Evolutionary conservation across 352 stramenopile species (phyloP).

Genomic region (Phytophthora sp.): DNA sequence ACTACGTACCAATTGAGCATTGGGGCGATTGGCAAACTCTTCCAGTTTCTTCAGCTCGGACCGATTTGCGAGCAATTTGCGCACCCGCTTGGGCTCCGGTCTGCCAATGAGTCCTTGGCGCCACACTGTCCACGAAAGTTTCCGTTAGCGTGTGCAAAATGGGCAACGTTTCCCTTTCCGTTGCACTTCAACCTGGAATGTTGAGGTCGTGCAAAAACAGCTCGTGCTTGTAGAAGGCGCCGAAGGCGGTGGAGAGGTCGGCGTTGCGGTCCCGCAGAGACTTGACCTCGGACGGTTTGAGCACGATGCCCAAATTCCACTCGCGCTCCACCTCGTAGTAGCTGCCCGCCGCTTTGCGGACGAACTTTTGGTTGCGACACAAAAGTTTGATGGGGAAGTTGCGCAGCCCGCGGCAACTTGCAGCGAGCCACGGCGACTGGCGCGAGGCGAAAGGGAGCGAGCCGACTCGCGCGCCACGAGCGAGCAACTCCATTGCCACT

Average conservation of each 20-base stretch:
- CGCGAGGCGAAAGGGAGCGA: not conserved
- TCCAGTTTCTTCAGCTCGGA: conserved; percentile 83
- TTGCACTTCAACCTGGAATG: conserved; percentile 83
- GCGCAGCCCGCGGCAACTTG: conserved; percentile 38
- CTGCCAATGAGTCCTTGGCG: conserved; percentile 75
- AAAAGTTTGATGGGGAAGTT: conserved; percentile 69
- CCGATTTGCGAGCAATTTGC: conserved; percentile 77
- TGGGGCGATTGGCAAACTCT: conserved; percentile 61
- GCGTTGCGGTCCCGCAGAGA: conserved; percentile 67
- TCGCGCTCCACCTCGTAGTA: conserved; percentile 74
- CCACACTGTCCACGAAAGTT: conserved; percentile 56
- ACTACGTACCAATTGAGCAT: conserved; percentile 66
- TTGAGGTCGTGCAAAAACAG: conserved; percentile 80
- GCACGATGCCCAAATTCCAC: conserved; percentile 73
- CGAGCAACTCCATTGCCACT: conserved; percentile 21
- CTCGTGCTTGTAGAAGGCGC: conserved; percentile 76
- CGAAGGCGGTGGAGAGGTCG: conserved; percentile 78
- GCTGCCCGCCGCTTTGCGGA: conserved; percentile 49
- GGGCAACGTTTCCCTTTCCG: too few species aligned
- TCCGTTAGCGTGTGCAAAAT: conserved; percentile 13
- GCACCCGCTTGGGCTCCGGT: conserved; percentile 68
- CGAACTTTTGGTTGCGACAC: conserved; percentile 71
- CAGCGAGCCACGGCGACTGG: conserved; percentile 9
- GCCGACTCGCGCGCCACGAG: conserved; percentile 2
- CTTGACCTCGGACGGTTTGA: conserved; percentile 83